phyloP scores from a whole-genome alignment of 23 red algal genomes.

The Gracilaria gracilis region DNA sequence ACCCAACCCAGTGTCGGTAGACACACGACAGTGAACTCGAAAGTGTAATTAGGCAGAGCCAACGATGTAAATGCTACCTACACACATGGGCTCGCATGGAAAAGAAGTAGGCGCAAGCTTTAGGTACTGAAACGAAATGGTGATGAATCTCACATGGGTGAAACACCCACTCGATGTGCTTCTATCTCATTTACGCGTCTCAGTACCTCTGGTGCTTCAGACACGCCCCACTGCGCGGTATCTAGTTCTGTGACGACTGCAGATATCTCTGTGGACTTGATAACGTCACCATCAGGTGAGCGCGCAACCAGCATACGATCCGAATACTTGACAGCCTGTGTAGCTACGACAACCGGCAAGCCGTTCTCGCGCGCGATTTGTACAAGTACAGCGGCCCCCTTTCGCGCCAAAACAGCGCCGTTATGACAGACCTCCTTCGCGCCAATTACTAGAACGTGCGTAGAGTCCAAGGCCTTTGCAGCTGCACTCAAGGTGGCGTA shows the following conservation, averaged over 20 bases:
- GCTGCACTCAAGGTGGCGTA: slow-evolving; percentile 28
- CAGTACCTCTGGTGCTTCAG: slow-evolving; percentile 37
- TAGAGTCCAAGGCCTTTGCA: background rate
- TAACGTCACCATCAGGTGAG: slow-evolving; percentile 39
- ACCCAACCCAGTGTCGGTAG: too few species aligned
- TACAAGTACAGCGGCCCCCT: slow-evolving; percentile 5
- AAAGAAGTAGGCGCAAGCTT: background rate
- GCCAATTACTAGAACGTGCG: slow-evolving; percentile 36
- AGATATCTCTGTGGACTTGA: slow-evolving; percentile 23
- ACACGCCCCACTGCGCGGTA: slow-evolving; percentile 17
- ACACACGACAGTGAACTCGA: too few species aligned
- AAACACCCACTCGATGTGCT: slow-evolving; percentile 11
- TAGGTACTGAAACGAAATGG: background rate
- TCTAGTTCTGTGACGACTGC: slow-evolving; percentile 54
- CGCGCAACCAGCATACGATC: slow-evolving; percentile 40
- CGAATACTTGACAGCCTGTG: slow-evolving; percentile 55
- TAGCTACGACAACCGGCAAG: slow-evolving; percentile 39
- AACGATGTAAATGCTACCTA: too few species aligned
- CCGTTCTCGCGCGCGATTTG: slow-evolving; percentile 34
- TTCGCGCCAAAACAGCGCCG: slow-evolving; percentile 25
- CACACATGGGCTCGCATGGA: too few species aligned
- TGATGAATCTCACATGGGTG: background rate
- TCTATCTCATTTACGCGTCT: slow-evolving; percentile 1
- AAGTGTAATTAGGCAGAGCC: too few species aligned
- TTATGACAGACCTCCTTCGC: slow-evolving; percentile 48